These are phyloP conservation scores for Leccinum angustisporum DNA, from an alignment of 1,284 basidiomycete species.

Conservation along the genomic window DNA sequence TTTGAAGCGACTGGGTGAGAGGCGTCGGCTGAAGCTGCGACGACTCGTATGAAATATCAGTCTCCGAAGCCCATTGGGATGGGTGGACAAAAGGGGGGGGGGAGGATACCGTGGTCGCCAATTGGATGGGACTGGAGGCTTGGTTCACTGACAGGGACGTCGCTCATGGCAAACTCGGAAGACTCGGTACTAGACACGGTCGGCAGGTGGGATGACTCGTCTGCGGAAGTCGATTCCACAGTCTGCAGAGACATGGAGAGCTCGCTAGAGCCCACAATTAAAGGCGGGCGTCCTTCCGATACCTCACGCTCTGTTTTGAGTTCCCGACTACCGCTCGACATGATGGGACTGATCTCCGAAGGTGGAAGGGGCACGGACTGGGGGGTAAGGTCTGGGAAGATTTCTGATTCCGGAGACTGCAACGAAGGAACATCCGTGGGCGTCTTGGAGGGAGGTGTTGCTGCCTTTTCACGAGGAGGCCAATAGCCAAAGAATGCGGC, in stretches of 20 bases:
- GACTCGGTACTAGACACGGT: slow-evolving; percentile 32
- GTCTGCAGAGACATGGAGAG: slow-evolving; percentile 27
- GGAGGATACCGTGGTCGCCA: slow-evolving; percentile 28
- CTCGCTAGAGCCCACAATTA: slow-evolving; percentile 25
- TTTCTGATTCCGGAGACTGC: slow-evolving; percentile 29
- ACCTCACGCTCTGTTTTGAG: slow-evolving; percentile 25
- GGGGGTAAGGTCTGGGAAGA: slow-evolving; percentile 31
- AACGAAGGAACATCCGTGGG: slow-evolving; percentile 32
- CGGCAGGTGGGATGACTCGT: slow-evolving; percentile 19
- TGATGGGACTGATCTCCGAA: slow-evolving; percentile 37
- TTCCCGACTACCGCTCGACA: slow-evolving; percentile 25
- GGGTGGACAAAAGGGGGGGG: slow-evolving; percentile 37
- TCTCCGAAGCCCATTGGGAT: slow-evolving; percentile 53
- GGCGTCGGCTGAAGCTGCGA: slow-evolving; percentile 68
- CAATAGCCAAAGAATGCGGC: slow-evolving; percentile 35
- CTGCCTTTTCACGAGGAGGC: slow-evolving; percentile 24
- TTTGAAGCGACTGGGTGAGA: slow-evolving; percentile 54
- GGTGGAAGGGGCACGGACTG: slow-evolving; percentile 42
- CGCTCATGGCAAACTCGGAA: slow-evolving; percentile 32
- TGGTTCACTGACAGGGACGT: slow-evolving; percentile 30
- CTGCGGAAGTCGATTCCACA: slow-evolving; percentile 27
- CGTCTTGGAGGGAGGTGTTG: slow-evolving; percentile 32
- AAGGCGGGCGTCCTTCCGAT: slow-evolving; percentile 10
- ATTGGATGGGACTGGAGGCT: slow-evolving; percentile 26
- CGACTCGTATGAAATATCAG: slow-evolving; percentile 68